phyloP scores from a whole-genome alignment of 2,329 filamentous ascomycete genomes.

The Lachnellula suecica region DNA sequence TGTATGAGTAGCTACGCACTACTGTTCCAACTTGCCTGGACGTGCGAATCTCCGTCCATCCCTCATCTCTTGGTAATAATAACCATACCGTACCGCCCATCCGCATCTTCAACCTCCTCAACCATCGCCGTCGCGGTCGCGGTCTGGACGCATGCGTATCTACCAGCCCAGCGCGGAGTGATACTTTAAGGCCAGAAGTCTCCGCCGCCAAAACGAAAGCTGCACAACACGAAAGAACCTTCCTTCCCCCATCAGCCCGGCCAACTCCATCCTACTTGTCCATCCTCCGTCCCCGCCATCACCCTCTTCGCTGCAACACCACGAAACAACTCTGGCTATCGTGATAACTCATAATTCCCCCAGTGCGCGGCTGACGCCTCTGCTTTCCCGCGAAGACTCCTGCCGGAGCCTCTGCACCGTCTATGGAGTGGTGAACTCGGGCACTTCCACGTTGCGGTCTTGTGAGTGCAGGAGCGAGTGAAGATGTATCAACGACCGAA shows the following conservation, averaged over 20 bases:
- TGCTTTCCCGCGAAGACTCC: neutral
- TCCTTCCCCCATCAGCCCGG: neutral
- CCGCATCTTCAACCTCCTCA: neutral
- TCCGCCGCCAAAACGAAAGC: neutral
- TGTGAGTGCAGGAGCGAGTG: slow-evolving; percentile 14
- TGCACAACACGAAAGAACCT: neutral
- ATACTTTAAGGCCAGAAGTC: neutral
- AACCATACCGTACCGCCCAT: neutral
- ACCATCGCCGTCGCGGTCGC: neutral
- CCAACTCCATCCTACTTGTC: neutral
- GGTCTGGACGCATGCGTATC: too few species aligned
- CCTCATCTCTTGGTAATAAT: neutral
- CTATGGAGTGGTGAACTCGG: slow-evolving; percentile 26
- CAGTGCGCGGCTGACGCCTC: slow-evolving; percentile 1
- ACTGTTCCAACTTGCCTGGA: too few species aligned
- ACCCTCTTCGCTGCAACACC: neutral
- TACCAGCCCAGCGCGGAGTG: neutral
- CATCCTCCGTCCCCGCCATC: neutral
- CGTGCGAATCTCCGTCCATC: too few species aligned
- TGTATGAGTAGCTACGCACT: too few species aligned
- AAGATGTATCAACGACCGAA: slow-evolving; percentile 28
- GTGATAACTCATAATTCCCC: slow-evolving; percentile 17
- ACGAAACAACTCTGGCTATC: neutral
- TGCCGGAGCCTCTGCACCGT: slow-evolving; percentile 6
- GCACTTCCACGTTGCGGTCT: slow-evolving; percentile 15